phyloP scores from a whole-genome alignment of 1,139 yeast genomes.

The Saccharomyces pastorianus region DNA sequence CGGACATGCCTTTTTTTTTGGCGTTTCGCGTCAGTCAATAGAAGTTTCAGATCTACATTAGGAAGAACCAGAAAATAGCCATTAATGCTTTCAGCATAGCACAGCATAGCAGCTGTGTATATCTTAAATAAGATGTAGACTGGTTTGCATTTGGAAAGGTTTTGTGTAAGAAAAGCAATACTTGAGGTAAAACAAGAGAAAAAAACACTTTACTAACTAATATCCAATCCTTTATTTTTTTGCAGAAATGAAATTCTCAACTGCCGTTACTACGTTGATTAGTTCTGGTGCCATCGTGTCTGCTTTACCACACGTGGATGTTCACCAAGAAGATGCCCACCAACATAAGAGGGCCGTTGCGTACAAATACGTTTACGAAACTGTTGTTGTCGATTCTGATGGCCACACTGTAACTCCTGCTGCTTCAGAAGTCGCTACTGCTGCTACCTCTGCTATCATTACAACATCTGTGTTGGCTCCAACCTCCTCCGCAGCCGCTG shows the following conservation, averaged over 20 bases:
- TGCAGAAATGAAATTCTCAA: conserved; percentile 33
- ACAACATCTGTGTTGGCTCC: conserved; percentile 21
- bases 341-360: conserved; percentile 72
- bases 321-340: conserved; percentile 36
- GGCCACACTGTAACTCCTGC: conserved; percentile 41
- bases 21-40: background rate
- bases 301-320: conserved; percentile 23
- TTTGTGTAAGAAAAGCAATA: background rate
- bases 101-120: background rate
- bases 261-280: conserved; percentile 20
- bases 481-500: conserved; percentile 11
- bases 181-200: background rate
- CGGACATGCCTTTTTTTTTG: background rate
- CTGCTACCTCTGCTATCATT: conserved; percentile 15
- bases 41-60: background rate
- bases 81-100: background rate
- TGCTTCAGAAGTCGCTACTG: conserved; percentile 6
- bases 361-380: conserved; percentile 70
- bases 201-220: conserved; percentile 2
- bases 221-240: conserved; percentile 10
- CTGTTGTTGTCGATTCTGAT: conserved; percentile 60
- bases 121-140: background rate
- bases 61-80: background rate
- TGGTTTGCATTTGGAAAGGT: background rate
- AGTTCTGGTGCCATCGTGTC: conserved; percentile 11